phyloP scores from a whole-genome alignment of 2,329 filamentous ascomycete genomes.

The Periconia digitata region DNA sequence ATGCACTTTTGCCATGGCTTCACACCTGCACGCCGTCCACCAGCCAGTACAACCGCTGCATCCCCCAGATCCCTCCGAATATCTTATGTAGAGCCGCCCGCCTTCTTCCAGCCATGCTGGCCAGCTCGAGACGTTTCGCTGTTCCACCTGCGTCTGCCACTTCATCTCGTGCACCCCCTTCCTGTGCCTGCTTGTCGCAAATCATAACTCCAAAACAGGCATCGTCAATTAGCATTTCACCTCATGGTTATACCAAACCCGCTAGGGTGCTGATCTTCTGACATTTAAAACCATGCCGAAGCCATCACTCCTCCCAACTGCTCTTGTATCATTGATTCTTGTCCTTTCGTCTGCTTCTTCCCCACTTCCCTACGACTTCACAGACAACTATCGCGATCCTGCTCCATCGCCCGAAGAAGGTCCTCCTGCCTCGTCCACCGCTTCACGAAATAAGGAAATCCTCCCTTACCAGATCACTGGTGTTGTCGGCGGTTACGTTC shows the following conservation, averaged over 20 bases:
- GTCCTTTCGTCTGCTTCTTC: conserved; percentile 3
- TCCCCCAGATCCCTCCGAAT: conserved; percentile 11
- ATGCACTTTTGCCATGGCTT: conserved; percentile 18
- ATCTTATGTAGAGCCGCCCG: conserved; percentile 21
- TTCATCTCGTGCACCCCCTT: conserved; percentile 25
- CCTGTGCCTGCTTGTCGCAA: conserved; percentile 23
- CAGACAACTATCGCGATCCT: conserved; percentile 10
- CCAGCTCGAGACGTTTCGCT: conserved; percentile 2
- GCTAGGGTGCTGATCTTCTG: not conserved
- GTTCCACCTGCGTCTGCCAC: conserved; percentile 19
- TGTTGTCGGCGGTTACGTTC: conserved; percentile 80
- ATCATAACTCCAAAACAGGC: conserved; percentile 5
- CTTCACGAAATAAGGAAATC: conserved; percentile 49
- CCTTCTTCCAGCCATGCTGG: conserved; percentile 20
- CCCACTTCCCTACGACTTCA: conserved; percentile 14
- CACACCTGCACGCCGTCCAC: conserved; percentile 21
- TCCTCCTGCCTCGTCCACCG: conserved; percentile 31
- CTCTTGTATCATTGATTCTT: conserved; percentile 5
- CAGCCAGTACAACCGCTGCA: conserved; percentile 6
- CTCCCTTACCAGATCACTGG: conserved; percentile 82
- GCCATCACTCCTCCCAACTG: not conserved
- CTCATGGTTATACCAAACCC: not conserved
- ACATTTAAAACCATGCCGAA: conserved; percentile 1
- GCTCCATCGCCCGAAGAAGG: conserved; percentile 32
- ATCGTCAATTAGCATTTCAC: not conserved